phyloP scores from a whole-genome alignment of 1,284 basidiomycete genomes.

The Phellinidium pouzarii region DNA sequence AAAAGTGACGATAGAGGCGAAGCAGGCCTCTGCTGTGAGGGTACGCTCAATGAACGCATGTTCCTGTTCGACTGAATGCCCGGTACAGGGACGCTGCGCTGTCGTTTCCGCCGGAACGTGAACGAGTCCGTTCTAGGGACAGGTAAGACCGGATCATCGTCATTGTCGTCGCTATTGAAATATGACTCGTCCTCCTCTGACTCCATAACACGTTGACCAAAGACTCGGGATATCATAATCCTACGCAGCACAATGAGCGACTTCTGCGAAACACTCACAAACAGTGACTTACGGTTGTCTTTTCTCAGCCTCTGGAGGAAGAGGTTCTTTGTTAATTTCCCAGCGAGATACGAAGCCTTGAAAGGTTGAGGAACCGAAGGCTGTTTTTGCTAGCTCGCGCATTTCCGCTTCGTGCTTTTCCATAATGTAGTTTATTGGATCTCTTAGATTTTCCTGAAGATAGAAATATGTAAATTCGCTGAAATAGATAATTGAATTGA shows the following conservation, averaged over 20 bases:
- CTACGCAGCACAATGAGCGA: conserved; percentile 9
- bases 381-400: conserved; percentile 54
- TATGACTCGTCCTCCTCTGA: conserved; percentile 81
- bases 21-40: conserved; percentile 38
- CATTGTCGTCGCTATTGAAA: conserved; percentile 79
- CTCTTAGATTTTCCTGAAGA: conserved; percentile 78
- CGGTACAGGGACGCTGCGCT: conserved; percentile 9
- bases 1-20: conserved; percentile 54
- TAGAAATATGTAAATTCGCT: conserved; percentile 13
- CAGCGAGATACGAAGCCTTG: conserved; percentile 69
- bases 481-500: not conserved
- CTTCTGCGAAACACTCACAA: not conserved
- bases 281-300: conserved; percentile 39
- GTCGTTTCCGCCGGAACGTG: conserved; percentile 25
- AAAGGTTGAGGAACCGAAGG: conserved; percentile 64
- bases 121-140: conserved; percentile 1
- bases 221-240: conserved; percentile 18
- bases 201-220: conserved; percentile 44
- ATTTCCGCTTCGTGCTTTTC: conserved; percentile 66
- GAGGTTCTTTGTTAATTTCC: conserved; percentile 88
- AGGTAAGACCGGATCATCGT: conserved; percentile 39
- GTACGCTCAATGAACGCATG: conserved; percentile 34
- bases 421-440: conserved; percentile 82
- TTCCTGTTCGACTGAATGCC: conserved; percentile 22
- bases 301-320: conserved; percentile 43